Conservation (phyloP, 495 filamentous ascomycete species). For the Talaromyces trachyspermus region DNA sequence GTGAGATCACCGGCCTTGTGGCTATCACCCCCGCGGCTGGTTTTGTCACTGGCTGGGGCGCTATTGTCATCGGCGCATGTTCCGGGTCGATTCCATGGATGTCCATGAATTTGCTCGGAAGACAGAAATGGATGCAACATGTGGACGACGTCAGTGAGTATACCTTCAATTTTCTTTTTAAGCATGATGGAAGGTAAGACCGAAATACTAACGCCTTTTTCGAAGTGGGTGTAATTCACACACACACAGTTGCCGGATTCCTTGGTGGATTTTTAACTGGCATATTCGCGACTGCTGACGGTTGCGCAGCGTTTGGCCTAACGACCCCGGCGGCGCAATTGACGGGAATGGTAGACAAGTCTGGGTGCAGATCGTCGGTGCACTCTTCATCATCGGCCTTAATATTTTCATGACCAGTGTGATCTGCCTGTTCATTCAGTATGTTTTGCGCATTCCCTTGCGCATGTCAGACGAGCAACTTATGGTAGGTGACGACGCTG, state of each 20-base stretch:
- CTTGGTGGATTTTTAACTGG: constrained; percentile 47
- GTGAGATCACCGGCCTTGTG: constrained; percentile 49
- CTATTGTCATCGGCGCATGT: constrained; percentile 42
- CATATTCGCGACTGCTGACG: constrained; percentile 45
- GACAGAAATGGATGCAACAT: constrained; percentile 33
- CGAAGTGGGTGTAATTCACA: constrained; percentile 47
- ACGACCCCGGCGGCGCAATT: constrained; percentile 45
- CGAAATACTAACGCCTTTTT: neutral
- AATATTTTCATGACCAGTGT: constrained; percentile 48
- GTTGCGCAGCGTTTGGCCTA: constrained; percentile 41
- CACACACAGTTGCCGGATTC: constrained; percentile 44
- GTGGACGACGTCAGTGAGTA: constrained; percentile 39
- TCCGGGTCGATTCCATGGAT: constrained; percentile 47
- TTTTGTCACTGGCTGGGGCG: constrained; percentile 50
- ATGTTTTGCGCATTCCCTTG: constrained; percentile 42
- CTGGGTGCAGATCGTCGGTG: constrained; percentile 47
- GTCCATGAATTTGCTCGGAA: constrained; percentile 45
- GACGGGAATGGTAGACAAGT: constrained; percentile 46
- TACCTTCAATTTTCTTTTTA: neutral
- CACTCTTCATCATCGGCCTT: constrained; percentile 48
- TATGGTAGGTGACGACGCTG: constrained; percentile 42
- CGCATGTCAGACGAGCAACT: constrained; percentile 41
- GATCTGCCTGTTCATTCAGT: constrained; percentile 49
- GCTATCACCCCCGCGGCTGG: constrained; percentile 51
- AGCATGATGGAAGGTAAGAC: neutral